A percentile compares a stretch with the other conserved stretches of the same genome.
Conservation (phyloP, 257 asterid genomes). For the Coffea canephora region DNA sequence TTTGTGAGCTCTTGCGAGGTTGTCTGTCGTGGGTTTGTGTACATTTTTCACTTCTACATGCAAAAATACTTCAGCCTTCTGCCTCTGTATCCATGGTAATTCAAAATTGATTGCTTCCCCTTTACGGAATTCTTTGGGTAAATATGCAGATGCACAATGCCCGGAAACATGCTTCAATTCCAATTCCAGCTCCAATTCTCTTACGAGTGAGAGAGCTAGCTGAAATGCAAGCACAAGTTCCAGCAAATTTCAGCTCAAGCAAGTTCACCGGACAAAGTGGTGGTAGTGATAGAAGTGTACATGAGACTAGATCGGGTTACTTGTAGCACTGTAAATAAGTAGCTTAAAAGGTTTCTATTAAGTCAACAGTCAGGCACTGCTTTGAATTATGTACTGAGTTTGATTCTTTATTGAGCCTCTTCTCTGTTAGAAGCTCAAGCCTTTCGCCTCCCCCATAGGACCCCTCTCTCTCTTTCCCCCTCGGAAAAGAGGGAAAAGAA, state of each 20-base stretch:
- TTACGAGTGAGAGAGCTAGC: constrained; percentile 85
- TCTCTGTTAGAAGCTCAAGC: background rate
- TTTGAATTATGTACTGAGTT: constrained; percentile 3
- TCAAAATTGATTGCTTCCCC: background rate
- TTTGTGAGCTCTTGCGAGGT: background rate
- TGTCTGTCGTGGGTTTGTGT: background rate
- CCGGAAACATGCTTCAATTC: constrained; percentile 65
- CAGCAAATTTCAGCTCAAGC: constrained; percentile 44
- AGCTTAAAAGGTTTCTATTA: background rate
- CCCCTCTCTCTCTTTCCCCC: no score
- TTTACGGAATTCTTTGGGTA: background rate
- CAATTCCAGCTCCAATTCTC: constrained; percentile 77
- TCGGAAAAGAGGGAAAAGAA: no score
- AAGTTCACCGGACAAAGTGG: constrained; percentile 36
- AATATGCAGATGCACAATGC: constrained; percentile 48
- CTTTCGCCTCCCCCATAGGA: background rate
- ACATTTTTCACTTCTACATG: background rate
- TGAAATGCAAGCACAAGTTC: constrained; percentile 53
- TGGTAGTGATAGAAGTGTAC: constrained; percentile 26
- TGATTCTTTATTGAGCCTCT: background rate
- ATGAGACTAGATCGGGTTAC: constrained; percentile 45
- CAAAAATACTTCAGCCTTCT: background rate
- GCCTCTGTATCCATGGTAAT: background rate
- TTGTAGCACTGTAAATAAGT: constrained; percentile 39
- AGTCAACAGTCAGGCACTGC: background rate